Evolutionary conservation across 805 yeast genomes (phyloP).

Genomic region (Wickerhamomyces strasburgensis): DNA sequence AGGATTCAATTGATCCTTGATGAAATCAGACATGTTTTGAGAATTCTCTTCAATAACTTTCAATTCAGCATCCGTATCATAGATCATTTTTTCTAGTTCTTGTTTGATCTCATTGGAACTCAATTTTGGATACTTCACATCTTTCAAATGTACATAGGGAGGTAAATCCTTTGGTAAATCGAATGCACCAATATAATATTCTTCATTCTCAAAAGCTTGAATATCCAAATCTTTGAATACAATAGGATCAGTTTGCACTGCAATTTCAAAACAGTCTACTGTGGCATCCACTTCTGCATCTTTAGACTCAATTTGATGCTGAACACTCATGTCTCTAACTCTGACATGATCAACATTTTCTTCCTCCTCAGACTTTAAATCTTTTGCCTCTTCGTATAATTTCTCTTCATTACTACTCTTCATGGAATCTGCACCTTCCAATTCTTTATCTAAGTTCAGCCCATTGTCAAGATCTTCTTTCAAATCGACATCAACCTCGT

Average conservation of each 20-base stretch:
- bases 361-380: slow-evolving; percentile 10
- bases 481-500: slow-evolving; percentile 1
- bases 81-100: slow-evolving; percentile 19
- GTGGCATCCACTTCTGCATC: slow-evolving; percentile 5
- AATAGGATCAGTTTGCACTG: slow-evolving; percentile 17
- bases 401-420: slow-evolving; percentile 13
- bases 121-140: slow-evolving; percentile 22
- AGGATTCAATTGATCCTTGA: slow-evolving; percentile 29
- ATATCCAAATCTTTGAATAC: slow-evolving; percentile 3
- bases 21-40: slow-evolving; percentile 22
- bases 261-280: background rate
- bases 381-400: slow-evolving; percentile 11
- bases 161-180: slow-evolving; percentile 16
- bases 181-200: slow-evolving; percentile 25
- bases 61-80: slow-evolving; percentile 30
- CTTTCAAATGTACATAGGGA: slow-evolving; percentile 15
- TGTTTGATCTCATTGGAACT: slow-evolving; percentile 12
- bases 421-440: slow-evolving; percentile 4
- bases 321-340: slow-evolving; percentile 1
- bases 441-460: background rate
- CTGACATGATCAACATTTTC: slow-evolving; percentile 2
- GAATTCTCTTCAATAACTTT: slow-evolving; percentile 28
- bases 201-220: slow-evolving; percentile 30
- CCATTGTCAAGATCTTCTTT: slow-evolving; percentile 4
- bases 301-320: background rate